A percentile compares a stretch with the other conserved stretches of the same genome.
These are phyloP conservation scores for Balansia obtecta DNA, from an alignment of 2,329 filamentous ascomycete genomes.

Conservation along the genomic window DNA sequence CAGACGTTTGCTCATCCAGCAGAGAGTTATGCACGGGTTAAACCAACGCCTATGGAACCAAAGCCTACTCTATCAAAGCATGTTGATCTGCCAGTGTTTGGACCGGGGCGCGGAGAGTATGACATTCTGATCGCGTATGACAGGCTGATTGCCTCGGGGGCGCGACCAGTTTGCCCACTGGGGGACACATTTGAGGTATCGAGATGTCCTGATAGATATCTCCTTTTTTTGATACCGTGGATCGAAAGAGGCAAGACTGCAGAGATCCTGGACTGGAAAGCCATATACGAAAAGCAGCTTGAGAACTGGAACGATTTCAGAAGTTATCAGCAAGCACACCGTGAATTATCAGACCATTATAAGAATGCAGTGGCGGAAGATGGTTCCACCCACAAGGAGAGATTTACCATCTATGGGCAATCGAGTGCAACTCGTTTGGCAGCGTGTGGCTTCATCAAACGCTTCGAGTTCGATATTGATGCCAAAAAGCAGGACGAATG, in stretches of 20 bases:
- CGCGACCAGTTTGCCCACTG: conserved; percentile 2
- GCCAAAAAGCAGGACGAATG: conserved; percentile 2
- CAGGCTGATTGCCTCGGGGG: conserved; percentile 2
- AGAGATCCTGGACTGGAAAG: conserved; percentile 3
- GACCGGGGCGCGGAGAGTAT: conserved; percentile 5
- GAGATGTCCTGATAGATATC: background rate
- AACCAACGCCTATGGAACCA: no score
- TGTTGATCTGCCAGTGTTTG: background rate
- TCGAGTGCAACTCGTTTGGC: background rate
- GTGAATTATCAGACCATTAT: background rate
- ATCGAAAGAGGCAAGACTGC: background rate
- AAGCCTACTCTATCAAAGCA: no score
- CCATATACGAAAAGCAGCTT: conserved; percentile 3
- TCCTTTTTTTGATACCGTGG: conserved; percentile 2
- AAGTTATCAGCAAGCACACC: conserved; percentile 4
- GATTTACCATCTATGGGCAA: background rate
- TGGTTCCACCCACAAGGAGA: background rate
- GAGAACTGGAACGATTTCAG: conserved; percentile 4
- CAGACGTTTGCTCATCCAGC: no score
- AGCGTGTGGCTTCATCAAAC: conserved; percentile 3
- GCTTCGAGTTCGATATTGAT: conserved; percentile 1
- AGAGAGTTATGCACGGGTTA: no score
- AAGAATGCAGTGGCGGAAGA: background rate
- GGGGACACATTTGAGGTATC: conserved; percentile 2
- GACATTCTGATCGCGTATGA: conserved; percentile 5